Conservation (phyloP, 192 early-diverging fungal species). For the Backusella mclennaniae region DNA sequence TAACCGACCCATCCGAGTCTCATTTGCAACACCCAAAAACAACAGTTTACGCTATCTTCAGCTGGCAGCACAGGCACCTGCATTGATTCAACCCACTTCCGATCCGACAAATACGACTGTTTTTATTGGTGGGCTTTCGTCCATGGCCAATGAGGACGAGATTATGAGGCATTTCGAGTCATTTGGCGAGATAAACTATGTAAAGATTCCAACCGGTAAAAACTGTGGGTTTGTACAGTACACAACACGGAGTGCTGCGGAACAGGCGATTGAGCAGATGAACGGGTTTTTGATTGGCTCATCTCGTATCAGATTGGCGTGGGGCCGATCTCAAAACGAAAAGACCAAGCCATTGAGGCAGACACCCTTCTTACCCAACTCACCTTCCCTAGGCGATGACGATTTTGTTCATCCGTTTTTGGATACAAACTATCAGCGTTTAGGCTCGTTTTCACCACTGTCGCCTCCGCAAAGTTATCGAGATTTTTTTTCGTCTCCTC, state of each 20-base stretch:
- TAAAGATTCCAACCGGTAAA: slow-evolving; percentile 93
- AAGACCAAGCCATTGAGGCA: neutral
- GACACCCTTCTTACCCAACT: neutral
- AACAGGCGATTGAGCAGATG: slow-evolving; percentile 88
- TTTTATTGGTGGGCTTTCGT: slow-evolving; percentile 91
- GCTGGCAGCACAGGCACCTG: slow-evolving; percentile 77
- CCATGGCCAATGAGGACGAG: slow-evolving; percentile 81
- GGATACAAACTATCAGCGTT: neutral
- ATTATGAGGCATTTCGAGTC: slow-evolving; percentile 76
- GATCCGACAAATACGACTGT: slow-evolving; percentile 96
- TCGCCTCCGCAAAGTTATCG: slow-evolving; percentile 8
- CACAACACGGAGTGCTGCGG: slow-evolving; percentile 78
- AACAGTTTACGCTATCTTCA: slow-evolving; percentile 70
- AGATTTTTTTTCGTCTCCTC: neutral
- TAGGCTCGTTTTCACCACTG: slow-evolving; percentile 7
- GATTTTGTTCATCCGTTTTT: neutral
- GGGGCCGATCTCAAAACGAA: slow-evolving; percentile 51
- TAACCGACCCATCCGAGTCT: slow-evolving; percentile 88
- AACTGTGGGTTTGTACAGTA: slow-evolving; percentile 97
- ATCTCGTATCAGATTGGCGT: slow-evolving; percentile 53
- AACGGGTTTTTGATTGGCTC: slow-evolving; percentile 83
- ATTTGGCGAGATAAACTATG: slow-evolving; percentile 91
- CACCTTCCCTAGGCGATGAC: neutral
- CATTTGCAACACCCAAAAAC: slow-evolving; percentile 88
- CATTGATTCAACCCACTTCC: slow-evolving; percentile 52